phyloP scores from a whole-genome alignment of 169 alveolate species.

The Eimeria mitis region DNA sequence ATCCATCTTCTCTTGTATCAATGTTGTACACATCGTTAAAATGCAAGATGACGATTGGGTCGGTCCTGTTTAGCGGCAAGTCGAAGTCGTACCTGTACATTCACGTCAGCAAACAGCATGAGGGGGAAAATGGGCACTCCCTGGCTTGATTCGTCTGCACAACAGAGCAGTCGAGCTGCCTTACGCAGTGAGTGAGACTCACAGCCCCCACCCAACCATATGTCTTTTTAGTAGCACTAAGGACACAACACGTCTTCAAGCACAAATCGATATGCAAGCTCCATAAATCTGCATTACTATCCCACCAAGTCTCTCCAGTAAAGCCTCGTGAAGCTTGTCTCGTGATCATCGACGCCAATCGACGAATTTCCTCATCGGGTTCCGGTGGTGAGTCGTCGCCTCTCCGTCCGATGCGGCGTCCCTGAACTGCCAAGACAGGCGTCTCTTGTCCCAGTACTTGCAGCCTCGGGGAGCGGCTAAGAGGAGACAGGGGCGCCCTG shows the following conservation, averaged over 20 bases:
- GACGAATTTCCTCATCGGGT: slow-evolving; percentile 64
- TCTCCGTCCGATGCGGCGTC: slow-evolving; percentile 54
- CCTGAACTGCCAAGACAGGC: slow-evolving; percentile 38
- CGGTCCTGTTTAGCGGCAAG: slow-evolving; percentile 86
- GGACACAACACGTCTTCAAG: neutral
- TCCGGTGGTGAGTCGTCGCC: slow-evolving; percentile 65
- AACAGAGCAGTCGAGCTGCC: neutral
- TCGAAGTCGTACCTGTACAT: slow-evolving; percentile 86
- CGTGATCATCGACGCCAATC: slow-evolving; percentile 73
- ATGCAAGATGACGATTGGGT: slow-evolving; percentile 90
- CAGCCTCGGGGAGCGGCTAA: slow-evolving; percentile 15
- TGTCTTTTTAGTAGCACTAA: neutral
- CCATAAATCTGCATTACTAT: neutral
- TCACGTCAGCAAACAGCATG: slow-evolving; percentile 11
- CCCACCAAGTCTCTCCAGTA: slow-evolving; percentile 82
- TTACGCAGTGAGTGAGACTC: neutral
- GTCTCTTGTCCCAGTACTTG: slow-evolving; percentile 3
- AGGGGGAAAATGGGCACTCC: neutral
- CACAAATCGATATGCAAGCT: neutral
- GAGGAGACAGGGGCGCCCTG: slow-evolving; percentile 31
- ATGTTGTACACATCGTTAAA: slow-evolving; percentile 97
- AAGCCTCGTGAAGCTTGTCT: slow-evolving; percentile 80
- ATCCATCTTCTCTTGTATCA: slow-evolving; percentile 89
- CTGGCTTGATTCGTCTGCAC: neutral
- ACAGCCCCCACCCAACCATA: neutral